Evolutionary conservation across 2,329 filamentous ascomycete species (phyloP).

Genomic region (Pseudogymnoascus sp.): DNA sequence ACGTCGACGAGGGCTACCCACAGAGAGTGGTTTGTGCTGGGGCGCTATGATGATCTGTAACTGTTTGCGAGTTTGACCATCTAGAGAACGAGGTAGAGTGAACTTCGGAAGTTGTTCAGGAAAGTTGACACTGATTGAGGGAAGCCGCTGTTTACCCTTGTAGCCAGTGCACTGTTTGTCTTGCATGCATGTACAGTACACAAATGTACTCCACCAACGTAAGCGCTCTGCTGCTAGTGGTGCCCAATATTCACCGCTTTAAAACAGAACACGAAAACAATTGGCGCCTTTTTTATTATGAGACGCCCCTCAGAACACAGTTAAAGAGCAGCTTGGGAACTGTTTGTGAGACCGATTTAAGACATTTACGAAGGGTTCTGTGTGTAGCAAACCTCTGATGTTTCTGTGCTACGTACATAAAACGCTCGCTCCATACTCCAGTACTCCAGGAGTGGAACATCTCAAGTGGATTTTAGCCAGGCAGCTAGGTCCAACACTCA

Average conservation of each 20-base stretch:
- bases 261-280: not conserved
- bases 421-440: not conserved
- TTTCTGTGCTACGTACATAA: constrained; percentile 2
- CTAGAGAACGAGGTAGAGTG: not conserved
- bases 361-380: not conserved
- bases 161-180: not conserved
- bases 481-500: not conserved
- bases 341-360: not conserved
- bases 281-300: not conserved
- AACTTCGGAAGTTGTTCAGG: not conserved
- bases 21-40: not conserved
- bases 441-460: not conserved
- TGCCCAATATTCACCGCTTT: constrained; percentile 7
- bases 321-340: not conserved
- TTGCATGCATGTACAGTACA: constrained; percentile 7
- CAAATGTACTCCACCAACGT: constrained; percentile 8
- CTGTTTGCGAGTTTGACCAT: not conserved
- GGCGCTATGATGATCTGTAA: constrained; percentile 1
- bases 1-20: constrained; percentile 4
- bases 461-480: not conserved
- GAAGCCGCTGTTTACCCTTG: constrained; percentile 7
- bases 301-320: not conserved
- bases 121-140: not conserved
- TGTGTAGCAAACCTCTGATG: not conserved
- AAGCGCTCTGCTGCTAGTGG: constrained; percentile 5